Evolutionary conservation across 1,284 basidiomycete species (phyloP), one percentile per base, ranked within the genome.

Genomic region (Vanrija sp.): DNA sequence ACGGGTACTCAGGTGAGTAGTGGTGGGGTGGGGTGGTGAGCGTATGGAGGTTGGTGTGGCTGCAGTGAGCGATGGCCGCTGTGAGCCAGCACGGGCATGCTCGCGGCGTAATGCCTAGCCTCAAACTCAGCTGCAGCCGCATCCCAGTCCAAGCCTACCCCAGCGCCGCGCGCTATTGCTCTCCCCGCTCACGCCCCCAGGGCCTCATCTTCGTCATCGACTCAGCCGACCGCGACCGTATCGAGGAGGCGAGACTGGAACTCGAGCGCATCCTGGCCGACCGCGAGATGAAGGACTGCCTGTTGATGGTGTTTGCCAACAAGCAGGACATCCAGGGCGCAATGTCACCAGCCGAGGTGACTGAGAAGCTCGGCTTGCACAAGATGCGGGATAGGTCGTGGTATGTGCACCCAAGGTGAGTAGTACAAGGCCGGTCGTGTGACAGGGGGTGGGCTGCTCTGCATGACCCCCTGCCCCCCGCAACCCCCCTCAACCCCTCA

Each of bases 271-370:
- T 99, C 78, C 81, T 99, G 72, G 89, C 88, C 60, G 95, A 98
- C 76, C 81, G 95, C 60, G 96, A 99, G 77, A 98, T 99, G 95
- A 90, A 90, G 77, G 93, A 98, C 65, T 98, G 94, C 71, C 76
- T 98, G 55, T 75, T 98, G 70, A 85, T 98, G 59, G 95, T 99
- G 35, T 98, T 99, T 79, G 95, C 96, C 20, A 99, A 97, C 80
- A 99, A 99, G 79, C 96, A 99, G 78, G 96, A 99, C 83, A 78
- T 99, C 61, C 93, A 93, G 15, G 93, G 91, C 71, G 93, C 95
- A 36, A 97, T 99, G 94, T 93, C 92, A 27, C 96, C 95, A 25
- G 93, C 95, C 12, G 95, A 98, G 76, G 92, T 99, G 37, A 98
- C 96, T 9, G 96, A 98, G 78, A 96, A 95, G 75, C 79, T 99